These are phyloP conservation scores for Zygoascus hellenicus DNA, from an alignment of 1,139 yeast species.

Conservation along the genomic window DNA sequence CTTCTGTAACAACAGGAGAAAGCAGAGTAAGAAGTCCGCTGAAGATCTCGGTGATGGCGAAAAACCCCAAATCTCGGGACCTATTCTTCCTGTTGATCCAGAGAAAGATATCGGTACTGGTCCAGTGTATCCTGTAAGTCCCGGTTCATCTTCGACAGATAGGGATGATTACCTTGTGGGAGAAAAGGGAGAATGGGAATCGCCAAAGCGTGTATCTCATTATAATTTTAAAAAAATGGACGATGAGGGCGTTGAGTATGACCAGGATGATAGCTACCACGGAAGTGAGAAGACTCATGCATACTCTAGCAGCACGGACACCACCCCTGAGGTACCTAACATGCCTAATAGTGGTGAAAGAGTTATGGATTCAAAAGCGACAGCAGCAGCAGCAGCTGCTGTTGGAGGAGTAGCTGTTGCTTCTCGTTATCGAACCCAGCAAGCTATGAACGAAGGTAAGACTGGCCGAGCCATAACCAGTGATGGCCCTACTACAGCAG, in stretches of 20 bases:
- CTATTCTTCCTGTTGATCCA: conserved; percentile 30
- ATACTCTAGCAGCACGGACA: conserved; percentile 13
- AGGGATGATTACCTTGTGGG: conserved; percentile 8
- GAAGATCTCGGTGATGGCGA: conserved; percentile 31
- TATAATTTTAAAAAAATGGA: conserved; percentile 35
- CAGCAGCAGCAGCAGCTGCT: conserved; percentile 15
- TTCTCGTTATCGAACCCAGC: conserved; percentile 1
- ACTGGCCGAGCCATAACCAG: conserved; percentile 1
- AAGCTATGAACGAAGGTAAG: background rate
- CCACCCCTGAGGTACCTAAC: background rate
- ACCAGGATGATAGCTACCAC: conserved; percentile 16
- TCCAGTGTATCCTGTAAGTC: background rate
- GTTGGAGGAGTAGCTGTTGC: conserved; percentile 23
- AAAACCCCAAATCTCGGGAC: conserved; percentile 26
- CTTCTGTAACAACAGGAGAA: conserved; percentile 46
- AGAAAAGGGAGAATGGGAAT: conserved; percentile 24
- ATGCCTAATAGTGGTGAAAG: background rate
- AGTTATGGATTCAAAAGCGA: conserved; percentile 5
- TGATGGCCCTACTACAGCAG: background rate
- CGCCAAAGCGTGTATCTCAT: conserved; percentile 34
- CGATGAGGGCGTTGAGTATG: conserved; percentile 18
- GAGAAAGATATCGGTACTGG: conserved; percentile 12
- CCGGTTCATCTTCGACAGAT: conserved; percentile 7
- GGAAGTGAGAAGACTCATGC: conserved; percentile 40
- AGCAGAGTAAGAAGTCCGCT: conserved; percentile 25